Percentiles rank a stretch among this genome's conserved stretches.
phyloP scores from a whole-genome alignment of 768 basidiomycete genomes.

The Fistulinella prunicolor region DNA sequence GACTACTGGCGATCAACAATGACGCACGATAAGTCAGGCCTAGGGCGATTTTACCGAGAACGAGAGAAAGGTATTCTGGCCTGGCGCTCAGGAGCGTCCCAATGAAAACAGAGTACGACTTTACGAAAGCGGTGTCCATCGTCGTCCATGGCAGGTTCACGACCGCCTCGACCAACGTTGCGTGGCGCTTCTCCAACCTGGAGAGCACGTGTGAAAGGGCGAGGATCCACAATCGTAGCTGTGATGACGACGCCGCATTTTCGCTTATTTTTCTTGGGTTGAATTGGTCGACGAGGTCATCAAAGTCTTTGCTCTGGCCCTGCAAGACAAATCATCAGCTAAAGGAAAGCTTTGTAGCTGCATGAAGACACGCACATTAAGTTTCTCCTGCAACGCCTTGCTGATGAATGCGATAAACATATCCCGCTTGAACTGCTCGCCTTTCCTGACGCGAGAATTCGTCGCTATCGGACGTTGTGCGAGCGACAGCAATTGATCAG shows the following conservation, averaged over 20 bases:
- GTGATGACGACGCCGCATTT: conserved; percentile 38
- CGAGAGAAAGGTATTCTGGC: conserved; percentile 85
- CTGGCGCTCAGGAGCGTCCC: conserved; percentile 89
- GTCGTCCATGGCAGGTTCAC: conserved; percentile 89
- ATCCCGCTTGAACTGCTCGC: conserved; percentile 72
- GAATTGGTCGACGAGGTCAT: conserved; percentile 89
- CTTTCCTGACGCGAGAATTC: conserved; percentile 74
- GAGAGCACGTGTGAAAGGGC: conserved; percentile 93
- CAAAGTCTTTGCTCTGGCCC: conserved; percentile 75
- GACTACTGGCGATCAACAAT: not conserved
- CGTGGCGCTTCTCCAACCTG: conserved; percentile 77
- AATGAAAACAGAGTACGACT: conserved; percentile 84
- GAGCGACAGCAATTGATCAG: conserved; percentile 15
- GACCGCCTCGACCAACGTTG: conserved; percentile 80
- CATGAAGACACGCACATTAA: conserved; percentile 48
- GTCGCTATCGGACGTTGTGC: conserved; percentile 64
- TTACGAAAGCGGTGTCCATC: conserved; percentile 82
- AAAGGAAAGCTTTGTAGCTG: conserved; percentile 4
- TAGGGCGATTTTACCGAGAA: conserved; percentile 77
- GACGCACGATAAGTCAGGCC: conserved; percentile 88
- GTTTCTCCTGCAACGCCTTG: conserved; percentile 75
- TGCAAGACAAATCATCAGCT: conserved; percentile 31
- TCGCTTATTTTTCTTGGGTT: conserved; percentile 43
- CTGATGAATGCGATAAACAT: conserved; percentile 84
- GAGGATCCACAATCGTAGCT: conserved; percentile 77